A percentile compares a stretch with the other conserved stretches of the same genome.
phyloP scores from a whole-genome alignment of 768 basidiomycete genomes.

The Mycena amicta region DNA sequence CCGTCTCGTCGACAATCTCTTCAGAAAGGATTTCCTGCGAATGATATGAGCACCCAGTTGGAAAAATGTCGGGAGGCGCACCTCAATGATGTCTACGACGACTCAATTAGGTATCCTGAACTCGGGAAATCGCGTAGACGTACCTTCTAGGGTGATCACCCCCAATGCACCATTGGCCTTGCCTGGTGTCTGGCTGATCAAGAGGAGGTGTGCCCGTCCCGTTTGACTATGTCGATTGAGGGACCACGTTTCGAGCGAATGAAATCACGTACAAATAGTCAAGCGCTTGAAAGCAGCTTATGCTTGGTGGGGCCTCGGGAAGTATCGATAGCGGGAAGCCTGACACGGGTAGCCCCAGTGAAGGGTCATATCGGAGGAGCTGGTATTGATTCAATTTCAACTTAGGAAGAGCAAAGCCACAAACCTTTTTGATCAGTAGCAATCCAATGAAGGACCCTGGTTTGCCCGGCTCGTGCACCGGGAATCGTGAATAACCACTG shows the following conservation, averaged over 20 bases:
- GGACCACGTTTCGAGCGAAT: background rate
- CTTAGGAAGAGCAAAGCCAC: constrained; percentile 47
- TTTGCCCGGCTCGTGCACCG: constrained; percentile 58
- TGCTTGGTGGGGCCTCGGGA: constrained; percentile 85
- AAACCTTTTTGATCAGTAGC: constrained; percentile 62
- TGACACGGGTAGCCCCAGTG: constrained; percentile 72
- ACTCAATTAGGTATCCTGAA: background rate
- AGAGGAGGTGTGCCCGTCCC: constrained; percentile 87
- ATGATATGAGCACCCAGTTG: background rate
- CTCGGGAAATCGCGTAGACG: no score
- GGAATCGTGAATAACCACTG: constrained; percentile 70
- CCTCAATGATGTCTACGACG: constrained; percentile 71
- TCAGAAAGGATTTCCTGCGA: constrained; percentile 83
- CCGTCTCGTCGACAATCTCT: constrained; percentile 95
- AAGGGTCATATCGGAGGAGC: constrained; percentile 89
- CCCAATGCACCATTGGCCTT: constrained; percentile 83
- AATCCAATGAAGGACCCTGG: constrained; percentile 61
- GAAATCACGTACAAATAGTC: constrained; percentile 75
- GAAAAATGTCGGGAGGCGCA: background rate
- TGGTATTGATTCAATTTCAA: constrained; percentile 70
- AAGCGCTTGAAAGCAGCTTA: constrained; percentile 93
- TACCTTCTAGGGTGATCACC: constrained; percentile 87
- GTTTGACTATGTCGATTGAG: constrained; percentile 66
- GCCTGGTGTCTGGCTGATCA: constrained; percentile 86
- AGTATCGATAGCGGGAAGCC: constrained; percentile 79